Percentiles rank a stretch among this genome's conserved stretches.
Conservation (phyloP, 2,329 filamentous ascomycete species). For the Pseudocercospora eumusae region DNA sequence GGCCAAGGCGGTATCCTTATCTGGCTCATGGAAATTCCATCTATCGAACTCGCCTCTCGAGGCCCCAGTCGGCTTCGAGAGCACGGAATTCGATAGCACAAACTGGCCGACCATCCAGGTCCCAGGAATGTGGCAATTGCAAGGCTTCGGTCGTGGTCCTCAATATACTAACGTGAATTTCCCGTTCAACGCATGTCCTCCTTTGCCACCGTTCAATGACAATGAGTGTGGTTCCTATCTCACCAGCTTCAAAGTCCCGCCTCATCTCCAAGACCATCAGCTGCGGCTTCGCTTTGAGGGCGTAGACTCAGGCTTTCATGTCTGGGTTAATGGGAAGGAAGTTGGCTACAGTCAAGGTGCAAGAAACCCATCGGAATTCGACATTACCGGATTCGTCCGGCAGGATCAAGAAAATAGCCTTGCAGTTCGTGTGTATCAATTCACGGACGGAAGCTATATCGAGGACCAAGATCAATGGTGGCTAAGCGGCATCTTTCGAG, state of each 20-base stretch:
- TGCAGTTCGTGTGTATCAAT: constrained; percentile 68
- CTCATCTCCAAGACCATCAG: constrained; percentile 51
- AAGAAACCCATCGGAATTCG: constrained; percentile 69
- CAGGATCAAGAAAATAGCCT: constrained; percentile 55
- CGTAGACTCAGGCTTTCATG: constrained; percentile 69
- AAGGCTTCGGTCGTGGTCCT: constrained; percentile 63
- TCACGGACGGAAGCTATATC: constrained; percentile 68
- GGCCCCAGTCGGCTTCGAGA: constrained; percentile 41
- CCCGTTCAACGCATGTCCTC: constrained; percentile 61
- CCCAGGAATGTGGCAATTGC: constrained; percentile 63
- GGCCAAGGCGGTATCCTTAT: constrained; percentile 37
- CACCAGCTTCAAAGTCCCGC: constrained; percentile 57
- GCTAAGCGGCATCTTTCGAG: constrained; percentile 60
- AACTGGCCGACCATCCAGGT: constrained; percentile 59
- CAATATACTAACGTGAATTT: constrained; percentile 70
- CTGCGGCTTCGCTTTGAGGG: constrained; percentile 69
- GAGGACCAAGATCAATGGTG: constrained; percentile 54
- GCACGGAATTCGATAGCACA: constrained; percentile 40
- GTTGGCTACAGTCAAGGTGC: constrained; percentile 70
- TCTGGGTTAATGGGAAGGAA: constrained; percentile 65
- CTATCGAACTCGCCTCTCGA: constrained; percentile 42
- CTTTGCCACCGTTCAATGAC: constrained; percentile 58
- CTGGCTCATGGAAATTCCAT: constrained; percentile 45
- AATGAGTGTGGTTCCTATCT: constrained; percentile 67
- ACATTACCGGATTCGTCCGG: constrained; percentile 58